phyloP scores from a whole-genome alignment of 2,329 filamentous ascomycete genomes.

The Juglanconis oblonga region DNA sequence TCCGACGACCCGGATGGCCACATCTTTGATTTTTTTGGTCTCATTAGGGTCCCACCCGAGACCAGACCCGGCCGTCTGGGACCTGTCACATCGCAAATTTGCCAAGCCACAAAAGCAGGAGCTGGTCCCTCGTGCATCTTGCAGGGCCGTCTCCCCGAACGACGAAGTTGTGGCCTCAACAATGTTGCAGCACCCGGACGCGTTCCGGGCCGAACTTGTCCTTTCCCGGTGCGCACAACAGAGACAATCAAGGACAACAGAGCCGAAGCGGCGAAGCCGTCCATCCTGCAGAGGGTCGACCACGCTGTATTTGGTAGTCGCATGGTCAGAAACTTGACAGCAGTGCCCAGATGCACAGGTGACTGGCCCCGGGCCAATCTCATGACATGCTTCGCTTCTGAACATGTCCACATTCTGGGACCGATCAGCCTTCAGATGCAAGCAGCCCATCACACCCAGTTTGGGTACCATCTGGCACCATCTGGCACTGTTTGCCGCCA shows the following conservation, averaged over 20 bases:
- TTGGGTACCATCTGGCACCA: too few relatives aligned
- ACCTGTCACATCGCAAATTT: background rate
- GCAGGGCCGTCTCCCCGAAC: slow-evolving; percentile 11
- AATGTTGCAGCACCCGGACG: background rate
- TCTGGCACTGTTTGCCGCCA: too few relatives aligned
- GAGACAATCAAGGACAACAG: too few relatives aligned
- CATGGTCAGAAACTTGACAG: background rate
- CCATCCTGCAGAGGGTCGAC: too few relatives aligned
- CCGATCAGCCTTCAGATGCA: background rate
- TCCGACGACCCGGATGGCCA: background rate
- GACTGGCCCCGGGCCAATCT: background rate
- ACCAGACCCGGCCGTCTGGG: slow-evolving; percentile 1
- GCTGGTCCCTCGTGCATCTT: background rate
- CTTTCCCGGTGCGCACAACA: background rate
- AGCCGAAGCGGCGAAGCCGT: too few relatives aligned
- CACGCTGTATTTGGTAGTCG: too few relatives aligned
- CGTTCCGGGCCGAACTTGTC: background rate
- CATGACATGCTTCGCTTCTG: background rate
- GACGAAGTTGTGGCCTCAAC: background rate
- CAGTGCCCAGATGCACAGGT: background rate
- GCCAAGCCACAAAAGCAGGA: background rate
- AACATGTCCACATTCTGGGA: background rate
- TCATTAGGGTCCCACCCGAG: background rate
- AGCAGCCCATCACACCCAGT: background rate
- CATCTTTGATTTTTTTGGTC: background rate